Evolutionary conservation across 2,329 filamentous ascomycete genomes (phyloP), one percentile per base, ranked within the genome.

Genomic region (Biscogniauxia mediterranea): DNA sequence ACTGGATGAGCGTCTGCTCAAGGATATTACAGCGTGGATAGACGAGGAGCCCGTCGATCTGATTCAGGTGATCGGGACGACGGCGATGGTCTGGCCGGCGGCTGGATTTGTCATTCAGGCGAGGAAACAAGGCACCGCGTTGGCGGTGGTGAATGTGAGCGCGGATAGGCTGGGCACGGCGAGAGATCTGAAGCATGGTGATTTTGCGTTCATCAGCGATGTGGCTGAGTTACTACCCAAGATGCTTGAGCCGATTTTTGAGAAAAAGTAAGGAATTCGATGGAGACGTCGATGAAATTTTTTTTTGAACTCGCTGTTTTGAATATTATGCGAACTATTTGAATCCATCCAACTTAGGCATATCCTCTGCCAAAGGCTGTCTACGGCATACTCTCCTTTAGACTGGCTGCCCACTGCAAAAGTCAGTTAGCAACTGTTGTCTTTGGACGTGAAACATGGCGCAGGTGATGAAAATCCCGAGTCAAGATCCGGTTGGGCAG

Each of bases 31-130:
- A 50, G 71, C 76, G 0, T 97, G 88, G 83, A 81, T 96, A 17
- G 68, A 74, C 0, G 66, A 76, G 0, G 78, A 76, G 0, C 76
- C 75, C 17, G 81, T 96, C 59, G 92, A 96, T 69, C 75, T 97
- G 53, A 92, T 96, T 67, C 78, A 97, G 60, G 92, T 96, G 1
- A 86, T 97, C 62, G 93, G 93, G 1, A 97, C 93, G 0, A 90
- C 89, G 23, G 87, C 90, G 0, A 81, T 83, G 53, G 91, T 97
- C 0, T 91, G 84, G 65, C 92, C 93, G 0, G 92, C 92, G 0
- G 91, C 91, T 0, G 85, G 85, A 0, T 96, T 92, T 72, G 86
- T 92, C 6, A 77, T 85, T 19, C 70, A 78, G 54, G 92, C 91
- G 17, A 80, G 85, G 50, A 69, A 69, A 0, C 83, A 78, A 46